Evolutionary conservation across 176 grass and related monocot species (phyloP), one percentile per base, ranked within the genome.

Genomic region (Typha latifolia): DNA sequence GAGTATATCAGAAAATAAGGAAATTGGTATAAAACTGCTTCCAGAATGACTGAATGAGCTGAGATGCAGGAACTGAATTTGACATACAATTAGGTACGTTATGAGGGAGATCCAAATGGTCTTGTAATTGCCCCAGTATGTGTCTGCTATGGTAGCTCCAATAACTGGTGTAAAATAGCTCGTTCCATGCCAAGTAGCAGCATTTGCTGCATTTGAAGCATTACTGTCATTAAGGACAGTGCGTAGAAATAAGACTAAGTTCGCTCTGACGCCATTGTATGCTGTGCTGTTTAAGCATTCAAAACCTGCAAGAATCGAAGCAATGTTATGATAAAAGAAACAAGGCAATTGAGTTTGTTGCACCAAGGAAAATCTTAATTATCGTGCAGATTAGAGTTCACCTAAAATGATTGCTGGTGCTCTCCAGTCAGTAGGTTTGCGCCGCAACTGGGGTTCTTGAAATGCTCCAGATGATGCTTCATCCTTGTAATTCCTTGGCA

Each of bases 231-330:
- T 75, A 47, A 96, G 80, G 50, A 90, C 79, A 20, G 69, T 85
- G 3, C 77, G 61, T n/a, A 96, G 61, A 76, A 91, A 96, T 49
- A 88, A 79, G 49, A 90, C 82, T 53, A 96, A 77, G 62, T 96
- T 96, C 50, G 73, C 80, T 18, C 74, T 84, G n/a, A 96, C 57
- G 14, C 91, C 91, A 81, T 87, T 87, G 55, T 87, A 87, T 61
- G 79, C 84, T 64, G 90, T 84, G 79, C 91, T 91, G 47, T 96
- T 87, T 71, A 91, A 81, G 74, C 82, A 96, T 73, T 91, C 77
- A 67, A 91, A 48, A 50, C 82, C 87, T 96, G 70, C 72, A 84
- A 24, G 14, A 70, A 62, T 31, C 16, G 49, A 48, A 63, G 43
- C 18, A 32, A 61, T 57, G 70, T 61, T 62, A 66, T 3, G 5